Base-by-base conservation (phyloP, 176 grass and related monocot genomes). In the Phoenix roebelenii region DNA sequence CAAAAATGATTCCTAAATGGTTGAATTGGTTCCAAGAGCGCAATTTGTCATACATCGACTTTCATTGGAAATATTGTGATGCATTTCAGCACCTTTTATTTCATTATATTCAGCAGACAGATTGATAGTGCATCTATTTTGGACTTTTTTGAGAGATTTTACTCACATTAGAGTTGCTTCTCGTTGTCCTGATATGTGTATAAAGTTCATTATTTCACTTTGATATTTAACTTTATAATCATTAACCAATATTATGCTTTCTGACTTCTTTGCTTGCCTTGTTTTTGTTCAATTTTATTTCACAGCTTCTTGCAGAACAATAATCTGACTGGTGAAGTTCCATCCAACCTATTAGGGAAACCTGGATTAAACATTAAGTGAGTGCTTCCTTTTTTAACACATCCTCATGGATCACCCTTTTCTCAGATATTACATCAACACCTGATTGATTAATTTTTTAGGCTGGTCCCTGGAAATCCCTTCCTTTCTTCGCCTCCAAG, bases 241-340 rank as follows among this genome's bases (percentile, higher is more conserved):
- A 44, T 12, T 44, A 44, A 44, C 10, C 35, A 44, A 9, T 44
- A 44, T 12, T 2, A 23, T 54, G 10, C 0, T 3, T 48, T 66
- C 49, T 25, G 18, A 17, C 19, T 49, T 20, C 28, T 58, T 67
- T 17, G 5, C 48, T 65, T 64, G 63, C 55, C 39, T 15, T 16
- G 20, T 59, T 18, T 22, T 25, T 55, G 48, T 74, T 73, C 54
- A 48, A 32, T 68, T 72, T 59, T 64, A 68, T 61, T 59, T 59
- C 51, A 26, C 81, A 97, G 93, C 52, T 97, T 77, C 65, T 72
- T 97, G 72, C 72, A 97, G 64, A 51, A 71, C 49, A 97, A 97
- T 80, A 58, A 78, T 26, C 65, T 97, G 51, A 52, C 25, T 28
- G 93, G 93, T 57, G 28, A 66, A 65, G 76, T 91, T 78, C 92